Evolutionary conservation across 495 filamentous ascomycete species (phyloP).

Genomic region (Penicillium longicatenatum): DNA sequence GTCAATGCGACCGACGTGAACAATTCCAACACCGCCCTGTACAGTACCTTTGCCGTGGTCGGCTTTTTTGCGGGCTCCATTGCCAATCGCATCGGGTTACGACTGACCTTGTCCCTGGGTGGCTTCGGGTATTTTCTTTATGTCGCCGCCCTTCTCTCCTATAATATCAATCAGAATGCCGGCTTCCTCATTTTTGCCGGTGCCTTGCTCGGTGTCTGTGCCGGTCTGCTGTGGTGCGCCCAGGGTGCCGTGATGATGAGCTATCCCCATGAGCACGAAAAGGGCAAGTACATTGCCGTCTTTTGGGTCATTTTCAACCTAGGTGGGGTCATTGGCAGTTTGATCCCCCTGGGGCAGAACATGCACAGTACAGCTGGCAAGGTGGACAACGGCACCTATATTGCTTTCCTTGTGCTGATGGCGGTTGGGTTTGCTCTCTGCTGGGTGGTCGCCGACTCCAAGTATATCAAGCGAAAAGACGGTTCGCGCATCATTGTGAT

Average conservation of each 20-base stretch:
- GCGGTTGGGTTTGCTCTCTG: conserved; percentile 71
- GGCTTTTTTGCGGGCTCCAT: conserved; percentile 86
- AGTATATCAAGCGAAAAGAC: conserved; percentile 75
- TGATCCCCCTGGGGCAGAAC: conserved; percentile 83
- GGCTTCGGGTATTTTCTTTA: conserved; percentile 89
- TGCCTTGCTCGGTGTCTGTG: conserved; percentile 68
- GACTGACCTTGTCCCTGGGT: conserved; percentile 71
- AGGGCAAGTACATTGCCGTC: conserved; percentile 85
- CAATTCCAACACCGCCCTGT: conserved; percentile 71
- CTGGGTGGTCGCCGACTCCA: conserved; percentile 72
- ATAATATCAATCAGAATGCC: conserved; percentile 72
- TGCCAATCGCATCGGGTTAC: conserved; percentile 75
- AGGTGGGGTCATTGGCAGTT: conserved; percentile 84
- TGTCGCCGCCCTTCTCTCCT: conserved; percentile 73
- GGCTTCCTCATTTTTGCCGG: conserved; percentile 62
- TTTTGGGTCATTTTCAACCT: conserved; percentile 98
- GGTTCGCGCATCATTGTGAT: conserved; percentile 82
- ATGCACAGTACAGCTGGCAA: conserved; percentile 60
- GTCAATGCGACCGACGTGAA: conserved; percentile 62
- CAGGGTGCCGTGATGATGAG: conserved; percentile 97
- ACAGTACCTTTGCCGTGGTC: conserved; percentile 82
- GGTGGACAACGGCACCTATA: conserved; percentile 84
- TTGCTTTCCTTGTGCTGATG: conserved; percentile 90
- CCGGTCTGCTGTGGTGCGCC: conserved; percentile 85
- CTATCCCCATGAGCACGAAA: conserved; percentile 78